Conservation (phyloP, 805 yeast genomes). For the Pachysolen tannophilus region DNA sequence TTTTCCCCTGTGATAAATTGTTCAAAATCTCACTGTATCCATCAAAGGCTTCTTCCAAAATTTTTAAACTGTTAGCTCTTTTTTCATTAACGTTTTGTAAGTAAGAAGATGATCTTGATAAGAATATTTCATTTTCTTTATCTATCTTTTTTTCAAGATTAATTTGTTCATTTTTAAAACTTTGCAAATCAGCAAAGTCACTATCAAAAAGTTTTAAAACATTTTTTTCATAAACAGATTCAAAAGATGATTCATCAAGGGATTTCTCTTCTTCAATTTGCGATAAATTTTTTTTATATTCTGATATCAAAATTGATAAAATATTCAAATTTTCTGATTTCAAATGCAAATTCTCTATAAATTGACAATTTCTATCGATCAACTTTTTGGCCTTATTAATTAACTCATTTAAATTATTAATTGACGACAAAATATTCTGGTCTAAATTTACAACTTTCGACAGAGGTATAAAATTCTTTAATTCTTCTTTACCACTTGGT, state of each 20-base stretch:
- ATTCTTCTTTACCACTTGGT: conserved; percentile 21
- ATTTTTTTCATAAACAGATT: too few relatives aligned
- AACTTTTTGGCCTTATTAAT: conserved; percentile 23
- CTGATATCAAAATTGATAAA: conserved; percentile 43
- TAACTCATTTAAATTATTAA: conserved; percentile 28
- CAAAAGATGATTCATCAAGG: conserved; percentile 30
- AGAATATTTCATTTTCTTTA: conserved; percentile 22
- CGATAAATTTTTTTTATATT: conserved; percentile 25
- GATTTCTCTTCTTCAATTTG: conserved; percentile 17
- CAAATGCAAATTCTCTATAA: conserved; percentile 32
- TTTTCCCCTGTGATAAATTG: conserved; percentile 60
- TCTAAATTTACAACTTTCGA: conserved; percentile 27
- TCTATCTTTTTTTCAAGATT: conserved; percentile 31
- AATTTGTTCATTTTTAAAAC: conserved; percentile 29
- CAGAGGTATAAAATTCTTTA: conserved; percentile 31
- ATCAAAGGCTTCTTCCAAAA: conserved; percentile 39
- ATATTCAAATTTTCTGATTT: conserved; percentile 40
- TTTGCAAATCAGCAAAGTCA: conserved; percentile 41
- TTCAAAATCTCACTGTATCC: conserved; percentile 47
- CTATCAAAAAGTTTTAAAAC: conserved; percentile 39
- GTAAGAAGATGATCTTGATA: neutral
- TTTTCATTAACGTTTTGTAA: conserved; percentile 8
- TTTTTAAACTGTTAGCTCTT: conserved; percentile 43
- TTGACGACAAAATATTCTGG: conserved; percentile 21
- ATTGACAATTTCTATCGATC: conserved; percentile 29